Percentiles rank a stretch among this genome's conserved stretches.
These are phyloP conservation scores for Adenanthera pavonina DNA, from an alignment of 306 rosid genomes.

Conservation along the genomic window DNA sequence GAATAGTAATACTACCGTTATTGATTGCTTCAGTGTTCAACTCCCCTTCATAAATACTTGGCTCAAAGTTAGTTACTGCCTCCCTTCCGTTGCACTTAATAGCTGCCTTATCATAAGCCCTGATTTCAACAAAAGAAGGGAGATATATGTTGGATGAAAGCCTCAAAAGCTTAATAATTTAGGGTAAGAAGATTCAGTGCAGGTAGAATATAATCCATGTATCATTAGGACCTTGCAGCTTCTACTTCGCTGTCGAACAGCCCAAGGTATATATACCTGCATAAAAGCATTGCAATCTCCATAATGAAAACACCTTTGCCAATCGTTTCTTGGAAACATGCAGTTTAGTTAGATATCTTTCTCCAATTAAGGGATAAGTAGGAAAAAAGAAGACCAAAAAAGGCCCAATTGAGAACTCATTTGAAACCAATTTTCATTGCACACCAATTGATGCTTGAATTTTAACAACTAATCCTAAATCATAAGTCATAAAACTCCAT, in stretches of 20 bases:
- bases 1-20: slow-evolving; percentile 64
- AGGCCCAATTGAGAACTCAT: slow-evolving; percentile 45
- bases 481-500: slow-evolving; percentile 3
- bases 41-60: slow-evolving; percentile 78
- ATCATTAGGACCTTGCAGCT: slow-evolving; percentile 99
- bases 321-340: slow-evolving; percentile 66
- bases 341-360: slow-evolving; percentile 56
- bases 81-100: slow-evolving; percentile 94
- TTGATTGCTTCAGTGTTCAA: slow-evolving; percentile 53
- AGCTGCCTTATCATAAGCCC: slow-evolving; percentile 99
- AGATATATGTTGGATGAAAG: slow-evolving; percentile 72
- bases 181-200: slow-evolving; percentile 71
- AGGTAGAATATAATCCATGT: slow-evolving; percentile 83
- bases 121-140: slow-evolving; percentile 76
- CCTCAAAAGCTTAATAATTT: slow-evolving; percentile 69
- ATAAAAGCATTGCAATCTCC: slow-evolving; percentile 87
- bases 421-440: slow-evolving; percentile 47
- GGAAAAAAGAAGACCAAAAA: slow-evolving; percentile 5
- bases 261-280: slow-evolving; percentile 99
- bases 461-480: slow-evolving; percentile 32
- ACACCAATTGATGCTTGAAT: slow-evolving; percentile 35
- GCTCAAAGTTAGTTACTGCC: slow-evolving; percentile 96
- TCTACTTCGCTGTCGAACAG: slow-evolving; percentile 99
- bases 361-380: slow-evolving; percentile 44
- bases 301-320: slow-evolving; percentile 78